Evolutionary conservation across 495 filamentous ascomycete species (phyloP).

Genomic region (Xylona heveae): DNA sequence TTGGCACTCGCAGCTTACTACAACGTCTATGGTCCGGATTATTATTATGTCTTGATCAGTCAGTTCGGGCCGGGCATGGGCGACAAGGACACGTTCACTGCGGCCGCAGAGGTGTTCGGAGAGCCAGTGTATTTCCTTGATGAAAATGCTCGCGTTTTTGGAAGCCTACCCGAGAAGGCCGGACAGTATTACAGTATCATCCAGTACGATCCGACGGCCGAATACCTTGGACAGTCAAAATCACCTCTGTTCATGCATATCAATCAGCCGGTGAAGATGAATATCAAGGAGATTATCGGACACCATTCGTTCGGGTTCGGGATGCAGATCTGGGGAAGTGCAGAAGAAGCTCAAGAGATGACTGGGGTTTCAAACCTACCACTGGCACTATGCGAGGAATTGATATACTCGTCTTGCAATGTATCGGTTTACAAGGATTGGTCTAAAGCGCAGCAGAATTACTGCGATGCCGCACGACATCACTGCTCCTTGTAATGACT

Average conservation of each 20-base stretch:
- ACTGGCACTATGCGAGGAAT: no score
- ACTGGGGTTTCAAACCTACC: no score
- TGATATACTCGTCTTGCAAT: no score
- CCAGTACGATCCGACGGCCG: not conserved
- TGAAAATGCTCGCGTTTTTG: not conserved
- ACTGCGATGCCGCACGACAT: no score
- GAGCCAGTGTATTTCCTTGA: not conserved
- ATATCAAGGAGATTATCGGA: not conserved
- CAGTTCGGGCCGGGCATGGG: conserved; percentile 10
- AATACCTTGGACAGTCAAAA: not conserved
- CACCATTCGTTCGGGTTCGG: no score
- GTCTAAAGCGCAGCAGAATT: no score
- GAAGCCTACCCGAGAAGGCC: no score
- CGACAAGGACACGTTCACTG: conserved; percentile 9
- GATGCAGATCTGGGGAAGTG: no score
- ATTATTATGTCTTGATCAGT: conserved; percentile 9
- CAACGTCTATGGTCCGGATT: conserved; percentile 10
- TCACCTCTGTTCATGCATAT: not conserved
- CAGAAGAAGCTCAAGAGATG: no score
- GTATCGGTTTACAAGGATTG: no score
- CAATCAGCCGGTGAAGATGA: not conserved
- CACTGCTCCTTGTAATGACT: no score
- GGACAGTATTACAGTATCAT: no score
- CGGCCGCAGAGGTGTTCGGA: not conserved
- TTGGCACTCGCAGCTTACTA: conserved; percentile 10